Evolutionary conservation across 768 basidiomycete species (phyloP).

Genomic region (Leccinum longicurvipes): DNA sequence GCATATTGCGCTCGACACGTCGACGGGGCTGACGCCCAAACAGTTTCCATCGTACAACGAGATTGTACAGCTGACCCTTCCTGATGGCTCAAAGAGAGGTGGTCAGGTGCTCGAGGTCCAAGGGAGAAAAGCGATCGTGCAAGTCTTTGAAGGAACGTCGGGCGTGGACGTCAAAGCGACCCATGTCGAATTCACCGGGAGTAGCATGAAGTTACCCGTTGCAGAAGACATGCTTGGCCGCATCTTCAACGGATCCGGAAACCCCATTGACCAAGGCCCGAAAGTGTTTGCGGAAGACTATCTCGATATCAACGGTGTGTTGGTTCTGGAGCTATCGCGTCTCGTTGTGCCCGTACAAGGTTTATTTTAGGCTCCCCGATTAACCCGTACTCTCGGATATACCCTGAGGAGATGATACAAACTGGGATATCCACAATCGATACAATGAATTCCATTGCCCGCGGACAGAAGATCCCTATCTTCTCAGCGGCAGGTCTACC

Average conservation of each 20-base stretch:
- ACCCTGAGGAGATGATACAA: slow-evolving; percentile 99
- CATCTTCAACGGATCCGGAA: slow-evolving; percentile 98
- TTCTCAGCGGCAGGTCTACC: slow-evolving; percentile 99
- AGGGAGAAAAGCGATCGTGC: slow-evolving; percentile 98
- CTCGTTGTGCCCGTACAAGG: slow-evolving; percentile 12
- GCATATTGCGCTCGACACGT: neutral
- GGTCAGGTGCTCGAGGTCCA: slow-evolving; percentile 98
- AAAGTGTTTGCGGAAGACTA: slow-evolving; percentile 99
- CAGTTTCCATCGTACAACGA: slow-evolving; percentile 98
- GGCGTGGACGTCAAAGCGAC: slow-evolving; percentile 98
- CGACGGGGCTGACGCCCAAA: slow-evolving; percentile 13
- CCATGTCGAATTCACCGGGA: slow-evolving; percentile 96
- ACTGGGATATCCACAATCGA: slow-evolving; percentile 99
- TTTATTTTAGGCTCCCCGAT: slow-evolving; percentile 81
- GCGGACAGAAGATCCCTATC: slow-evolving; percentile 99
- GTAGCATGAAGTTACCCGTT: slow-evolving; percentile 98
- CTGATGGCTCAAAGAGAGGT: slow-evolving; percentile 91
- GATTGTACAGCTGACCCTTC: slow-evolving; percentile 92
- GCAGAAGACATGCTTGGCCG: slow-evolving; percentile 99
- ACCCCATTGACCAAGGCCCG: slow-evolving; percentile 97
- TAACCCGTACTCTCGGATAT: slow-evolving; percentile 96
- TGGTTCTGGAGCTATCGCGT: neutral
- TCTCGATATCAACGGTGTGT: slow-evolving; percentile 94
- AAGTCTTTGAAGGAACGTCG: slow-evolving; percentile 97
- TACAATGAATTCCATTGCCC: slow-evolving; percentile 97